Evolutionary conservation across 768 basidiomycete species (phyloP).

Genomic region (Pleurotus citrinopileatus): DNA sequence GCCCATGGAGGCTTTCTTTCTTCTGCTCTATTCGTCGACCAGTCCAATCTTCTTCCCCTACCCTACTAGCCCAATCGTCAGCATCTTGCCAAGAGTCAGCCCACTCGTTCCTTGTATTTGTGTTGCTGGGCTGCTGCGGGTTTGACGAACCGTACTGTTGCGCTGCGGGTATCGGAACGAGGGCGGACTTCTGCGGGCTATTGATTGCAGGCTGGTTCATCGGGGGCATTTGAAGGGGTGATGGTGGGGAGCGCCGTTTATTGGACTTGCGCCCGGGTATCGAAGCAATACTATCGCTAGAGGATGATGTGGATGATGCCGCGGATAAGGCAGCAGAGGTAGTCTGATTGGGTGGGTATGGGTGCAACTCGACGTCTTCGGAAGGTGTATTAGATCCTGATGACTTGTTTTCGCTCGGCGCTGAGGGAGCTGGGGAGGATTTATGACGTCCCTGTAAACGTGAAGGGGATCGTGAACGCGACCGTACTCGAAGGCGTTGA

Average conservation of each 20-base stretch:
- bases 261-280: slow-evolving; percentile 28
- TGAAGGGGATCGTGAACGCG: slow-evolving; percentile 30
- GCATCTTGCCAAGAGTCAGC: slow-evolving; percentile 50
- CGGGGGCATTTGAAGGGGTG: slow-evolving; percentile 36
- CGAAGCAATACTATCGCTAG: slow-evolving; percentile 17
- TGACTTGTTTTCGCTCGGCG: slow-evolving; percentile 39
- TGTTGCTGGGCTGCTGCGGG: slow-evolving; percentile 15
- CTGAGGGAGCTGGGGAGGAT: slow-evolving; percentile 20
- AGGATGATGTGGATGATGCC: slow-evolving; percentile 28
- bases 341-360: slow-evolving; percentile 61
- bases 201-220: slow-evolving; percentile 31
- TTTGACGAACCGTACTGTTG: neutral
- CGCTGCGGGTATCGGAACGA: slow-evolving; percentile 10
- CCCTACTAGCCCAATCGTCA: slow-evolving; percentile 51
- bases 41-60: slow-evolving; percentile 47
- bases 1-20: slow-evolving; percentile 27
- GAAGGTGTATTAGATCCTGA: slow-evolving; percentile 29
- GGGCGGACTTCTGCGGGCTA: slow-evolving; percentile 23
- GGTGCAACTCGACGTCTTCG: slow-evolving; percentile 38
- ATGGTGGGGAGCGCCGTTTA: slow-evolving; percentile 38
- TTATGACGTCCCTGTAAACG: slow-evolving; percentile 20
- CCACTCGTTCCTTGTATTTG: slow-evolving; percentile 32
- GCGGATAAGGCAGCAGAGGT: slow-evolving; percentile 41
- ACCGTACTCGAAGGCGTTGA: slow-evolving; percentile 24
- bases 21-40: slow-evolving; percentile 35